A percentile compares a stretch with the other conserved stretches of the same genome.
phyloP scores from a whole-genome alignment of 108 stramenopile genomes.

The Nannochloropsis salina region DNA sequence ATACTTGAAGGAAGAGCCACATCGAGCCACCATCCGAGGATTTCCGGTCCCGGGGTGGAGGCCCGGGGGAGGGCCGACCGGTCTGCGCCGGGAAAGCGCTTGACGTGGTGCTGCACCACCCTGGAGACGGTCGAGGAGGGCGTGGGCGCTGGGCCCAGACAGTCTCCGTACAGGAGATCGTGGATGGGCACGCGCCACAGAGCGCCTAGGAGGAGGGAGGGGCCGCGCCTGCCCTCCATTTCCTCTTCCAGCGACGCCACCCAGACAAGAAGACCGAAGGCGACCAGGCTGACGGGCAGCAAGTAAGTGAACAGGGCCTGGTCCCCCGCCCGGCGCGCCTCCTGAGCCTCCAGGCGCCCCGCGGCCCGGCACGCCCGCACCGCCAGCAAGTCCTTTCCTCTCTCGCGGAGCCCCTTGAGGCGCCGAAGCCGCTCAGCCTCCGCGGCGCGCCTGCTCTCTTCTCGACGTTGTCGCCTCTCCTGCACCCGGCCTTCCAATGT shows the following conservation, averaged over 20 bases:
- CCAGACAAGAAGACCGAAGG: background rate
- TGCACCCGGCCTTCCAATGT: background rate
- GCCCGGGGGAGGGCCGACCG: background rate
- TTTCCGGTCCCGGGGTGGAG: background rate
- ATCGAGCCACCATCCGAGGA: background rate
- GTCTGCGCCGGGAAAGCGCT: background rate
- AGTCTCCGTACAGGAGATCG: background rate
- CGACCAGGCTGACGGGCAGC: background rate
- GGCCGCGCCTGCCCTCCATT: background rate
- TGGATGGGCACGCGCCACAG: background rate
- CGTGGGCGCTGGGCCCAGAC: background rate
- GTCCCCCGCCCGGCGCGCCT: background rate
- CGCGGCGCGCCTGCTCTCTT: background rate
- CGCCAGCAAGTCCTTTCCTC: background rate
- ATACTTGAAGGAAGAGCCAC: background rate
- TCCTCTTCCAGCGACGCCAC: background rate
- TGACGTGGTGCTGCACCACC: background rate
- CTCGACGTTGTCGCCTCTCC: background rate
- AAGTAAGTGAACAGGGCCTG: conserved; percentile 2
- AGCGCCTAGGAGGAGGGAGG: background rate
- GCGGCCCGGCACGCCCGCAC: background rate
- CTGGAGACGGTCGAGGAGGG: background rate
- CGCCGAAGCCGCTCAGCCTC: background rate
- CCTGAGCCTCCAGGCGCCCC: background rate
- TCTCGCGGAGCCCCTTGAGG: background rate